These are phyloP conservation scores for Coniosporium tulheliwenetii DNA, from an alignment of 2,329 filamentous ascomycete genomes.

Conservation along the genomic window DNA sequence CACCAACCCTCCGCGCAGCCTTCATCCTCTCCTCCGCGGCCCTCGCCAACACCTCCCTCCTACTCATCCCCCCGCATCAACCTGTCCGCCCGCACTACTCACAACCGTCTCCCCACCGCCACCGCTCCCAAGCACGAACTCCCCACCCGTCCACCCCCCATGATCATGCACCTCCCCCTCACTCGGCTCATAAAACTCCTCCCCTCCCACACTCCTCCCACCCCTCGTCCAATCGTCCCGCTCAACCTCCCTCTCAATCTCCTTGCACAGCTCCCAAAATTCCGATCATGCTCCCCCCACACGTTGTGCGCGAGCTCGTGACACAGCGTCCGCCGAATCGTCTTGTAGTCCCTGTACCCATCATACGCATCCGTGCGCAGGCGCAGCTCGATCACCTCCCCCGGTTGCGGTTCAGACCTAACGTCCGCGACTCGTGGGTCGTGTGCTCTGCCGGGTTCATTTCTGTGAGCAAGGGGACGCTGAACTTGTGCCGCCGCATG, in stretches of 20 bases:
- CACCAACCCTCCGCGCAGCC: conserved; percentile 11
- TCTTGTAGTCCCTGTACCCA: conserved; percentile 84
- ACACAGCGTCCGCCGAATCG: conserved; percentile 79
- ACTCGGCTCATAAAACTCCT: conserved; percentile 41
- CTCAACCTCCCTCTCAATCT: conserved; percentile 79
- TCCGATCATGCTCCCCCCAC: conserved; percentile 62
- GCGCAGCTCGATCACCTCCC: conserved; percentile 86
- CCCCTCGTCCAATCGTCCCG: conserved; percentile 61
- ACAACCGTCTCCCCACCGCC: conserved; percentile 5
- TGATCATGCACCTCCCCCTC: conserved; percentile 44
- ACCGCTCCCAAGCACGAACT: conserved; percentile 43
- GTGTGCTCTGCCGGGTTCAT: conserved; percentile 87
- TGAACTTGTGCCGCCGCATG: conserved; percentile 76
- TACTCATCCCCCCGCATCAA: conserved; percentile 30
- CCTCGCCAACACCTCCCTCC: conserved; percentile 59
- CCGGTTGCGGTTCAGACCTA: conserved; percentile 75
- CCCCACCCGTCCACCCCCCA: conserved; percentile 64
- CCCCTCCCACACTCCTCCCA: conserved; percentile 44
- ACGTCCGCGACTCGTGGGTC: conserved; percentile 61
- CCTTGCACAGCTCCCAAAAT: conserved; percentile 83
- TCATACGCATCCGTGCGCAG: conserved; percentile 88
- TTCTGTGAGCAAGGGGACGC: conserved; percentile 75
- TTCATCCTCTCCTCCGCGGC: conserved; percentile 54
- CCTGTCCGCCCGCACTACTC: conserved; percentile 7
- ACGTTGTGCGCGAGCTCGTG: conserved; percentile 94